Evolutionary conservation across 2,329 filamentous ascomycete genomes (phyloP).

Genomic region (Fusarium sp.): DNA sequence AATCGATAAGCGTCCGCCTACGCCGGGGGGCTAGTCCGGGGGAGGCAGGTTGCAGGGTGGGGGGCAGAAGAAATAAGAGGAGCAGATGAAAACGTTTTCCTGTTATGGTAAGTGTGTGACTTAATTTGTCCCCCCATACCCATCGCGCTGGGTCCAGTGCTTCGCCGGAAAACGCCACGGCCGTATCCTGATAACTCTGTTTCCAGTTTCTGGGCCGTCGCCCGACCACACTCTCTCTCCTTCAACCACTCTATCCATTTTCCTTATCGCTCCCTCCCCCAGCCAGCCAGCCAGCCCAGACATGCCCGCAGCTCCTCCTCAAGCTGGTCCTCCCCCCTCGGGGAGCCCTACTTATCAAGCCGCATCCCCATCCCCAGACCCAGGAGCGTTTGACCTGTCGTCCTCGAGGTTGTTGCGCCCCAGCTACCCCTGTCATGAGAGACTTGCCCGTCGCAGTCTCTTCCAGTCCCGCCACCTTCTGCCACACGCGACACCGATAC

Average conservation of each 20-base stretch:
- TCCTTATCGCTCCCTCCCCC: background rate
- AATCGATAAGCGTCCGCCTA: constrained; percentile 36
- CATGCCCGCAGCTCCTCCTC: background rate
- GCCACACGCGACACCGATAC: constrained; percentile 3
- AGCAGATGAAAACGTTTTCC: no score
- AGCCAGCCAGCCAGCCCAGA: background rate
- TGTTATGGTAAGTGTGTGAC: no score
- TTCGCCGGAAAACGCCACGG: constrained; percentile 10
- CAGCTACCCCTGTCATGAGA: background rate
- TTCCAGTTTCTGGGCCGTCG: constrained; percentile 4
- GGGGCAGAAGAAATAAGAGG: background rate
- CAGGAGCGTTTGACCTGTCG: background rate
- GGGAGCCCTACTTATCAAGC: background rate
- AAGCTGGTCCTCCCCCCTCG: background rate
- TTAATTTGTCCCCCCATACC: background rate
- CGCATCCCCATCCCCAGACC: background rate
- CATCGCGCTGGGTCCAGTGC: constrained; percentile 8
- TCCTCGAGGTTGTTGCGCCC: background rate
- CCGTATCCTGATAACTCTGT: constrained; percentile 6
- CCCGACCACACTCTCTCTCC: background rate
- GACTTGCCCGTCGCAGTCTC: background rate
- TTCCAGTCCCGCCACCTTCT: background rate
- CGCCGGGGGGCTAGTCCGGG: constrained; percentile 25
- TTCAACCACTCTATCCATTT: constrained; percentile 1
- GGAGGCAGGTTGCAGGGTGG: constrained; percentile 1